Conservation (phyloP, 176 grass and related monocot genomes). For the Raddia guianensis region DNA sequence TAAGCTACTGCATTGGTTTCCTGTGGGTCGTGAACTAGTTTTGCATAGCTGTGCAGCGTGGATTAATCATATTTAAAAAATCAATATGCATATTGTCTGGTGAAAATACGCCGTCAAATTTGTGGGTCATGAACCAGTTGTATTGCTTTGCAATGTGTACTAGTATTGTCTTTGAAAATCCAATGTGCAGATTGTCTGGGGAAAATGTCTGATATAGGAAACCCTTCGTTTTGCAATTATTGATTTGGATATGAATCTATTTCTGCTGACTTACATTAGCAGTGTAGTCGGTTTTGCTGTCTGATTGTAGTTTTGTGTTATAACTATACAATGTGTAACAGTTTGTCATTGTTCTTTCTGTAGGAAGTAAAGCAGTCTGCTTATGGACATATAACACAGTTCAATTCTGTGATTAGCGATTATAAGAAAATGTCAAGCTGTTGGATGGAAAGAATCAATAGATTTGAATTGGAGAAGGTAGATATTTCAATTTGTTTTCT, state of each 20-base stretch:
- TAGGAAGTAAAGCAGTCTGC: conserved; percentile 71
- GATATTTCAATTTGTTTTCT: conserved; percentile 13
- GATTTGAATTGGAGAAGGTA: conserved; percentile 86
- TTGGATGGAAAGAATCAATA: conserved; percentile 53
- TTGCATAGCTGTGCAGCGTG: neutral
- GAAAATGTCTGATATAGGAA: conserved; percentile 10
- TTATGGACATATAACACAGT: conserved; percentile 41
- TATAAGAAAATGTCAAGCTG: conserved; percentile 51
- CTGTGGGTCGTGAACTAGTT: conserved; percentile 5
- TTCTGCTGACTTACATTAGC: conserved; percentile 12
- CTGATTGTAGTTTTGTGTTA: conserved; percentile 17
- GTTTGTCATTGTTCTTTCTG: conserved; percentile 36
- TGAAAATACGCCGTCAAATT: conserved; percentile 3
- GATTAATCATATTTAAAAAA: conserved; percentile 18
- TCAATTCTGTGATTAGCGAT: conserved; percentile 53
- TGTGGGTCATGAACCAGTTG: conserved; percentile 19
- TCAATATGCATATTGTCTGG: neutral
- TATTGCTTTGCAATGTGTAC: neutral
- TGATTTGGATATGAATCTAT: conserved; percentile 35
- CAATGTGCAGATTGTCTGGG: neutral
- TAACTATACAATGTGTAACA: neutral
- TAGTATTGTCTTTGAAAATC: conserved; percentile 22
- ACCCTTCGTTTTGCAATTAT: conserved; percentile 15
- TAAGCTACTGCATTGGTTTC: neutral
- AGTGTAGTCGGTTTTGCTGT: conserved; percentile 4